Conservation (phyloP, 345 rosid genomes). For the Balakata baccata region DNA sequence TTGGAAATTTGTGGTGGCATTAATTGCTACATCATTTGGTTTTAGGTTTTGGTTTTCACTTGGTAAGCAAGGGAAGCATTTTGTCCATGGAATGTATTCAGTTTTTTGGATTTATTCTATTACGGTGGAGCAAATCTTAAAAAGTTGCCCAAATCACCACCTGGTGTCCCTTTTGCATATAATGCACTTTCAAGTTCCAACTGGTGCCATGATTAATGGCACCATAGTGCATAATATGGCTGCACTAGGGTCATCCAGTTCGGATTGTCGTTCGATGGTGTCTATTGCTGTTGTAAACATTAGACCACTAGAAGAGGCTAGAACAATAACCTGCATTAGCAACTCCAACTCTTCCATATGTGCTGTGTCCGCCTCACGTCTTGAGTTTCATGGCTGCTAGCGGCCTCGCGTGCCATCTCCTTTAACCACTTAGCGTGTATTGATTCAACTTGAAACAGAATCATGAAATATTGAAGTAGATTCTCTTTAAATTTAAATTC, state of each 20-base stretch:
- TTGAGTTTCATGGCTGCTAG: background rate
- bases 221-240: background rate
- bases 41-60: conserved; percentile 5
- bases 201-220: background rate
- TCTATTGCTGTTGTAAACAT: background rate
- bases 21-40: background rate
- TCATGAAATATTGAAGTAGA: no score
- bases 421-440: no score
- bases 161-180: background rate
- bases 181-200: no score
- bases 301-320: no score
- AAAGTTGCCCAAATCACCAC: background rate
- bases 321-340: no score
- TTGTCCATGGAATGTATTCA: background rate
- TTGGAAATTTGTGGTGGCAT: background rate
- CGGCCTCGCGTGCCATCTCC: background rate
- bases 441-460: no score
- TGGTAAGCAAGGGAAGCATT: background rate
- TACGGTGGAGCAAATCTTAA: background rate
- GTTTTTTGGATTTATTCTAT: background rate
- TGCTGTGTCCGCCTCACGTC: background rate
- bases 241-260: background rate
- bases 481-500: no score
- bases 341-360: no score
- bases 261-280: background rate